Evolutionary conservation across 148 eudicot genomes (phyloP).

Genomic region (Camellia granthamiana): DNA sequence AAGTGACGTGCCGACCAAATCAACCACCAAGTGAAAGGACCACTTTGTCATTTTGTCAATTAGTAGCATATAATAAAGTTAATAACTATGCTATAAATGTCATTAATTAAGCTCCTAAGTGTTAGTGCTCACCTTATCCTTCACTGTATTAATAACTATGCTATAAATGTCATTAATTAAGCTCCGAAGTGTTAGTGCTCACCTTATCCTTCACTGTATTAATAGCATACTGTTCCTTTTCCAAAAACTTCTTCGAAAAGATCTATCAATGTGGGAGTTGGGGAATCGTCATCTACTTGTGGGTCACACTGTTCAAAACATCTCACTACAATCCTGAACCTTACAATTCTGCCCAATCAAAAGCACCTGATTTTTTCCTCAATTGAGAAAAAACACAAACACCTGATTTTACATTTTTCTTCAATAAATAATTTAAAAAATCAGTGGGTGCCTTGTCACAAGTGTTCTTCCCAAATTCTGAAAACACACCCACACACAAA

Average conservation of each 20-base stretch:
- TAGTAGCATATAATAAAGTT: slow-evolving; percentile 20
- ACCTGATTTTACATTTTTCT: too few relatives aligned
- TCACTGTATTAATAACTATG: too few relatives aligned
- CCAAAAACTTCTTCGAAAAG: too few relatives aligned
- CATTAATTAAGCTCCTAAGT: background rate
- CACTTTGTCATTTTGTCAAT: slow-evolving; percentile 25
- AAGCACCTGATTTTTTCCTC: too few relatives aligned
- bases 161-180: background rate
- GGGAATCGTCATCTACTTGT: background rate
- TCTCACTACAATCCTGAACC: background rate
- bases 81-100: background rate
- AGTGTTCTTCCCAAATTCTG: too few relatives aligned
- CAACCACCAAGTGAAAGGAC: slow-evolving; percentile 6
- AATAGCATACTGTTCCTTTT: background rate
- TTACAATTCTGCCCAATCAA: too few relatives aligned
- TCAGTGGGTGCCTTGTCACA: too few relatives aligned
- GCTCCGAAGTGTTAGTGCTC: background rate
- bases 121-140: background rate
- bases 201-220: slow-evolving; percentile 5
- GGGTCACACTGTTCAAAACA: background rate
- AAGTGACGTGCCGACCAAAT: slow-evolving; percentile 19
- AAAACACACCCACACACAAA: too few relatives aligned
- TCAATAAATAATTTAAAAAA: too few relatives aligned
- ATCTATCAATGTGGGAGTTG: background rate
- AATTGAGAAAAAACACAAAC: too few relatives aligned